Percentiles rank a stretch among this genome's conserved stretches.
phyloP scores from a whole-genome alignment of 768 basidiomycete genomes.

The Artomyces pyxidatus region DNA sequence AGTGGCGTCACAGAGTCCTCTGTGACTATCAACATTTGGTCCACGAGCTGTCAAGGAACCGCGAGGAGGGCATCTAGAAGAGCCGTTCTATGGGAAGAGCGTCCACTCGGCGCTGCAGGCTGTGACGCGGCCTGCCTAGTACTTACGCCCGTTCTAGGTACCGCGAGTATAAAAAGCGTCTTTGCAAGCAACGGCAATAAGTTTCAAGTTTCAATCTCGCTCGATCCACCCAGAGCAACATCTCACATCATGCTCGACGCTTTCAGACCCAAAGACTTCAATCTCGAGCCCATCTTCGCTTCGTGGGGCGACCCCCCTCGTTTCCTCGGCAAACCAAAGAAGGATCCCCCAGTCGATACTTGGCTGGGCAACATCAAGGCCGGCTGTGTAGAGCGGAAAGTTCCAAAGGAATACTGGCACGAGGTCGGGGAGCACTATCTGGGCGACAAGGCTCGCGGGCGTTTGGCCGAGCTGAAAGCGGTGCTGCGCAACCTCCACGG shows the following conservation, averaged over 20 bases:
- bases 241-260: constrained; percentile 61
- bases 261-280: constrained; percentile 75
- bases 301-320: constrained; percentile 60
- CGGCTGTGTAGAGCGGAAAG: constrained; percentile 58
- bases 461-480: constrained; percentile 63
- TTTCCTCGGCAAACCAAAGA: constrained; percentile 62
- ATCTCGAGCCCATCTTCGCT: constrained; percentile 59
- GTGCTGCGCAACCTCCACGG: constrained; percentile 70
- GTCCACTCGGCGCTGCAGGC: too few species aligned
- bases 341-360: constrained; percentile 59
- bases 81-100: too few species aligned
- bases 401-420: constrained; percentile 78
- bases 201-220: too few species aligned
- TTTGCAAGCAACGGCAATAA: too few species aligned
- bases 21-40: too few species aligned
- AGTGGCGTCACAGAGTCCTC: too few species aligned
- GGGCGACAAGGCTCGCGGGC: constrained; percentile 57
- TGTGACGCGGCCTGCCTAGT: too few species aligned
- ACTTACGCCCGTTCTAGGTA: too few species aligned
- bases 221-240: too few species aligned
- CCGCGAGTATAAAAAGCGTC: too few species aligned
- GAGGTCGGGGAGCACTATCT: constrained; percentile 73
- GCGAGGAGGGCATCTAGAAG: too few species aligned
- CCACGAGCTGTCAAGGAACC: too few species aligned
- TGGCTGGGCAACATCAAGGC: constrained; percentile 67